Base-by-base conservation (phyloP, 805 yeast genomes). In the Kuraishia floccosa region DNA sequence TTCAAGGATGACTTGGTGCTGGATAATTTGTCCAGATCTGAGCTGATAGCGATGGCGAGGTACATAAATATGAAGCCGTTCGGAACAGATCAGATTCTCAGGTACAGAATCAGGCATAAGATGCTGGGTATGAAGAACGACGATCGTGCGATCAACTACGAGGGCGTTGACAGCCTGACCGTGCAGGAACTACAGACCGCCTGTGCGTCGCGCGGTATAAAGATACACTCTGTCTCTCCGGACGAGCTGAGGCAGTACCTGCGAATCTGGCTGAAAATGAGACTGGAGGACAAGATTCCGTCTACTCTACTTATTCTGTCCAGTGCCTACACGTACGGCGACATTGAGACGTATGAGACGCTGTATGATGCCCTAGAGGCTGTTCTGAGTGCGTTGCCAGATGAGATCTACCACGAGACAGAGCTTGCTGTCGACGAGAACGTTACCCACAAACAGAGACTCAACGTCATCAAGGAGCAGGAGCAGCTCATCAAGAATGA, bases 351-450 rank as follows among this genome's bases (percentile, higher is more conserved):
- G n/a, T 26, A 31, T 20, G 30, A 22, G 5, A 18, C 25, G 11
- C 52, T 48, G 33, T 85, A 83, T 53, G 96, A 87, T 44, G 94
- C 95, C 3, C 64, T 89, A 37, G 72, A 79, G 48, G 86, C 93
- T 14, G 96, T 89, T 7, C 65, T 89, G 46, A 72, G 81, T 35
- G 81, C 95, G 9, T 72, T 89, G 49, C 98, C 98, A 11, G 93
- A 85, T 47, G 96, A 89, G 60, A 78, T 89, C 41, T 89, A 83
- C 58, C 95, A 89, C 54, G 96, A 85, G 51, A 91, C 94, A 43
- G 93, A 85, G 58, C 74, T 85, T 39, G 89, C 85, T 50, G 83
- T 87, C 40, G 74, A 72, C 30, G 74, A 74, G 35, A 56, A 63
- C 29, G 77, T 77, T 26, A 72, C 84, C 31, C 70, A 77, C 50